These are phyloP conservation scores for Epithele typhae DNA, from an alignment of 768 basidiomycete species.

Conservation along the genomic window DNA sequence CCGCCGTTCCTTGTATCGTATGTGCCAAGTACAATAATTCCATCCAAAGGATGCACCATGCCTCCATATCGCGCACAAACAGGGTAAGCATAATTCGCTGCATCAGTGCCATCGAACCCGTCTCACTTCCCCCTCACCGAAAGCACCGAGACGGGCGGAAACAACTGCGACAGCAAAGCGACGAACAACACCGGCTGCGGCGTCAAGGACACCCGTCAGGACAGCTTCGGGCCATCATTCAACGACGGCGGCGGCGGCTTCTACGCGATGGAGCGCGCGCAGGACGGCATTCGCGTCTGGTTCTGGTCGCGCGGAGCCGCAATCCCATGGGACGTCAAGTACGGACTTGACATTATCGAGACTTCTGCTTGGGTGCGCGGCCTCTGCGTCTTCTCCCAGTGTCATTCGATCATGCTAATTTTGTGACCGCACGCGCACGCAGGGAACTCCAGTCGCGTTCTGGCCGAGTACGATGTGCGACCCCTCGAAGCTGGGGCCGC, in stretches of 20 bases:
- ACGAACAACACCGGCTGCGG: slow-evolving; percentile 45
- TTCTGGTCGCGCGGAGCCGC: slow-evolving; percentile 56
- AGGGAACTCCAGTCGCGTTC: slow-evolving; percentile 57
- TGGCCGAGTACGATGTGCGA: slow-evolving; percentile 61
- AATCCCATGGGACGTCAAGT: slow-evolving; percentile 43
- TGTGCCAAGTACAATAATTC: no score
- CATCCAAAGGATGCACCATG: slow-evolving; percentile 1
- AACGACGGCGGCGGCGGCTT: slow-evolving; percentile 61
- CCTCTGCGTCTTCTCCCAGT: neutral
- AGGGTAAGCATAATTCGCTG: neutral
- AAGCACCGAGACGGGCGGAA: slow-evolving; percentile 14
- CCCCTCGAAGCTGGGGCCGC: slow-evolving; percentile 43
- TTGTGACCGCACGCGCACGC: no score
- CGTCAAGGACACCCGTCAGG: slow-evolving; percentile 34
- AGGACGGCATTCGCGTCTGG: slow-evolving; percentile 58
- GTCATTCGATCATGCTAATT: no score
- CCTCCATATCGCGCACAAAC: neutral
- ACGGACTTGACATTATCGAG: slow-evolving; percentile 37
- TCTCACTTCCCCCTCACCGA: slow-evolving; percentile 7
- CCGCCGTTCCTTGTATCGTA: neutral
- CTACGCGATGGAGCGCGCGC: slow-evolving; percentile 60
- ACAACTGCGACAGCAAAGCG: slow-evolving; percentile 49
- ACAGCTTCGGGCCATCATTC: slow-evolving; percentile 54
- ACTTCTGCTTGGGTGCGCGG: slow-evolving; percentile 49
- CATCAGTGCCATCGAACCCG: slow-evolving; percentile 11